phyloP scores from a whole-genome alignment of 345 rosid genomes.

The Zanthoxylum bungeanum region DNA sequence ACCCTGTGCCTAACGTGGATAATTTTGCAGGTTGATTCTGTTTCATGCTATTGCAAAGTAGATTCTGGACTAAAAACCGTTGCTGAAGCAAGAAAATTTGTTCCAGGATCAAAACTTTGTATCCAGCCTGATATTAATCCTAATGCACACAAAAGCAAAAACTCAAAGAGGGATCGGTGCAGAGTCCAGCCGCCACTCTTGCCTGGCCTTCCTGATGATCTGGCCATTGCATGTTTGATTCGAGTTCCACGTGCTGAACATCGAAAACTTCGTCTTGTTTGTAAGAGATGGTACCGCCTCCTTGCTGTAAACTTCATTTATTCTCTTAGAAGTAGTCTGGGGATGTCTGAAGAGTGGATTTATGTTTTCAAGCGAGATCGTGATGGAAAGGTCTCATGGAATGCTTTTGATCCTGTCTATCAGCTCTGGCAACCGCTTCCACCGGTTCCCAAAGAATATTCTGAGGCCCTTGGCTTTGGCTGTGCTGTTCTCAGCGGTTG shows the following conservation, averaged over 20 bases:
- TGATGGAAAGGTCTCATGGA: conserved; percentile 92
- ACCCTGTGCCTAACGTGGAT: conserved; percentile 5
- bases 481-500: conserved; percentile 95
- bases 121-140: conserved; percentile 94
- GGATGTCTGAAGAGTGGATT: conserved; percentile 95
- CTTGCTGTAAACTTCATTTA: conserved; percentile 72
- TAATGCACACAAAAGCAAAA: conserved; percentile 79
- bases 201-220: conserved; percentile 96
- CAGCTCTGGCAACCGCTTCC: conserved; percentile 96
- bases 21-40: conserved; percentile 84
- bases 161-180: conserved; percentile 67
- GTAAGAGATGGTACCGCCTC: conserved; percentile 85
- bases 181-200: conserved; percentile 79
- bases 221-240: conserved; percentile 85
- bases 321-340: conserved; percentile 71
- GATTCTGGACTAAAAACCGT: conserved; percentile 88
- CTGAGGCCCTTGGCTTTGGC: conserved; percentile 94
- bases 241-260: conserved; percentile 95
- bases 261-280: conserved; percentile 74
- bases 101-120: conserved; percentile 92
- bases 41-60: conserved; percentile 91
- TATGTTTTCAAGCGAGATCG: conserved; percentile 90
- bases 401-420: conserved; percentile 74
- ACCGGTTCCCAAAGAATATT: conserved; percentile 87
- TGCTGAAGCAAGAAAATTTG: conserved; percentile 91